Conservation (phyloP, 441 rosid genomes). For the Daphne laureola region DNA sequence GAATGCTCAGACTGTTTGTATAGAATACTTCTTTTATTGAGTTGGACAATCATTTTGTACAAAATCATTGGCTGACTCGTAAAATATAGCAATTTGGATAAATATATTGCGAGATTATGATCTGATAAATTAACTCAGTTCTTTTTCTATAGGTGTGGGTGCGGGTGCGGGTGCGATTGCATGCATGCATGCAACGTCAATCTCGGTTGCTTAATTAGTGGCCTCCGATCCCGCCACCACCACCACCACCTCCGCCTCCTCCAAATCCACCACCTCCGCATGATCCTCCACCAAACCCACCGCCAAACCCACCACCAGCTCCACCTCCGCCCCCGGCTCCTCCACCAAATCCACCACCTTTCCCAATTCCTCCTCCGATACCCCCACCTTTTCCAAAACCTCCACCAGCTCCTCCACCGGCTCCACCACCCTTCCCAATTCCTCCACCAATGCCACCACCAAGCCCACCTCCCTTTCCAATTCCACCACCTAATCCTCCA, state of each 20-base stretch:
- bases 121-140: too few species aligned
- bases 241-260: constrained; percentile 6
- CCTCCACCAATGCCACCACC: constrained; percentile 21
- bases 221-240: constrained; percentile 25
- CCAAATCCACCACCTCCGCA: constrained; percentile 18
- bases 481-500: constrained; percentile 23
- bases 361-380: constrained; percentile 12
- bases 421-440: constrained; percentile 20
- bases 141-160: constrained; percentile 3
- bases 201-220: constrained; percentile 19
- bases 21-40: too few species aligned
- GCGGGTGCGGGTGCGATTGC: constrained; percentile 12
- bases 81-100: too few species aligned
- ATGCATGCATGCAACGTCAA: constrained; percentile 25
- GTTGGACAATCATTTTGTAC: too few species aligned
- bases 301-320: neutral
- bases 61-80: too few species aligned
- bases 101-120: too few species aligned
- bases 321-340: constrained; percentile 28
- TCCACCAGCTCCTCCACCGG: constrained; percentile 16
- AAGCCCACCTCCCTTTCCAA: constrained; percentile 21
- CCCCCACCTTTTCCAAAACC: constrained; percentile 26
- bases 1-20: too few species aligned
- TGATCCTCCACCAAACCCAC: constrained; percentile 17
- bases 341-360: constrained; percentile 25